A percentile compares a stretch with the other conserved stretches of the same genome.
Evolutionary conservation across 768 basidiomycete genomes (phyloP).

Genomic region (Mycena vitilis): DNA sequence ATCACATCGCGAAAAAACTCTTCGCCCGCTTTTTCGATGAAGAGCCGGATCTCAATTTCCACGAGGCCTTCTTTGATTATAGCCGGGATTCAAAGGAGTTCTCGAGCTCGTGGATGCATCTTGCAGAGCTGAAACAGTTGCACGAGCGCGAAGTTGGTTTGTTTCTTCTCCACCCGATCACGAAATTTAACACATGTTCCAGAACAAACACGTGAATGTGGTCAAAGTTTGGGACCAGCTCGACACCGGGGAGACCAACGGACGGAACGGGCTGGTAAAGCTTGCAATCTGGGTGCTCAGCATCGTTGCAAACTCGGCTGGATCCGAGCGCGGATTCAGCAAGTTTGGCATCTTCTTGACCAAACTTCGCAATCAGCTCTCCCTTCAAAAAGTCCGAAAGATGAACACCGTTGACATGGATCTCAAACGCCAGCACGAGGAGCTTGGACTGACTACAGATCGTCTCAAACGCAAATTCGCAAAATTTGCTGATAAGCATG

Average conservation of each 20-base stretch:
- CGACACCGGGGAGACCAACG: neutral
- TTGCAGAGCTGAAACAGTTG: conserved; percentile 14
- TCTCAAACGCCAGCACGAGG: conserved; percentile 20
- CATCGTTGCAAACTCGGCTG: conserved; percentile 45
- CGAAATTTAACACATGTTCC: neutral
- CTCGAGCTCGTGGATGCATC: neutral
- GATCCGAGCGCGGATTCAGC: conserved; percentile 46
- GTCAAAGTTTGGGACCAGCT: neutral
- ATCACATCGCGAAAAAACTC: too few relatives aligned
- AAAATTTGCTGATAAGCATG: neutral
- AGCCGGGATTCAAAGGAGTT: conserved; percentile 2
- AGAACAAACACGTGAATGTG: neutral
- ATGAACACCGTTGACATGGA: conserved; percentile 1
- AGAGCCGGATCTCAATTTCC: too few relatives aligned
- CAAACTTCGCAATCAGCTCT: conserved; percentile 30
- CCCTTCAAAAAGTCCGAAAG: conserved; percentile 12
- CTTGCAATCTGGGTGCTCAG: conserved; percentile 41
- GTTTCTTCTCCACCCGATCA: neutral
- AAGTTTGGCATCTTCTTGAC: conserved; percentile 40
- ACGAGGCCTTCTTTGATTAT: conserved; percentile 1
- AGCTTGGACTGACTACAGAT: neutral
- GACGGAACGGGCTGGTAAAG: conserved; percentile 33
- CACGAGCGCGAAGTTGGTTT: conserved; percentile 8
- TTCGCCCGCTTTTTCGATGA: too few relatives aligned
- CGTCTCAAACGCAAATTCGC: neutral